phyloP scores from a whole-genome alignment of 1,284 basidiomycete genomes.

The Singerocomus inundabilis region DNA sequence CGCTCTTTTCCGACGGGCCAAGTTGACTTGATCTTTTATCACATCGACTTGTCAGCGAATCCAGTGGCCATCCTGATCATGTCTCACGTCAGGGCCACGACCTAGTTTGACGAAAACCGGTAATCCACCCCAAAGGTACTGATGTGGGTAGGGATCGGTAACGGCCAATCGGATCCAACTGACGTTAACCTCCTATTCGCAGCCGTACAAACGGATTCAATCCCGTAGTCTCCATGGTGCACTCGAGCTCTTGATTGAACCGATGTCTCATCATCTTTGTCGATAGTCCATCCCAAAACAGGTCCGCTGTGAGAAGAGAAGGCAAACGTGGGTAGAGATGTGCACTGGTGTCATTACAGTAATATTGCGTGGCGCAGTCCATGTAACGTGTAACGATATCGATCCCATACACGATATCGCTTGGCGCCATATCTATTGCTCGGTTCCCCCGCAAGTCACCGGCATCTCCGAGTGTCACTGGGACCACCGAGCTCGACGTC shows the following conservation, averaged over 20 bases:
- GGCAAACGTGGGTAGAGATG: conserved; percentile 21
- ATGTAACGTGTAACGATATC: neutral
- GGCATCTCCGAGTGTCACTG: too few species aligned
- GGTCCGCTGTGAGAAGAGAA: conserved; percentile 13
- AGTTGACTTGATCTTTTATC: neutral
- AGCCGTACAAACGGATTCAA: neutral
- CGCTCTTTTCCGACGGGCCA: neutral
- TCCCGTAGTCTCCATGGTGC: neutral
- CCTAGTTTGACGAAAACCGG: neutral
- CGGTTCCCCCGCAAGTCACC: conserved; percentile 1
- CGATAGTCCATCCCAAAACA: neutral
- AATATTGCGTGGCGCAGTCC: neutral
- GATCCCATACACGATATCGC: conserved; percentile 10
- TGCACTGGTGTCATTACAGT: neutral
- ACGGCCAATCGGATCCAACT: neutral
- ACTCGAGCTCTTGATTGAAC: neutral
- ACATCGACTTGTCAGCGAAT: neutral
- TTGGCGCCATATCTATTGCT: conserved; percentile 1
- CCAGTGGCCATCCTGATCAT: too few species aligned
- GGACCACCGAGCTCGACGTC: too few species aligned
- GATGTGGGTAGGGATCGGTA: too few species aligned
- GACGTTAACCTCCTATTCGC: conserved; percentile 3
- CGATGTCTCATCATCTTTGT: conserved; percentile 1
- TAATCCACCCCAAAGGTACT: neutral
- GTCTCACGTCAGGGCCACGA: neutral